Evolutionary conservation across 148 eudicot species (phyloP).

Genomic region (Camellia granthamiana): DNA sequence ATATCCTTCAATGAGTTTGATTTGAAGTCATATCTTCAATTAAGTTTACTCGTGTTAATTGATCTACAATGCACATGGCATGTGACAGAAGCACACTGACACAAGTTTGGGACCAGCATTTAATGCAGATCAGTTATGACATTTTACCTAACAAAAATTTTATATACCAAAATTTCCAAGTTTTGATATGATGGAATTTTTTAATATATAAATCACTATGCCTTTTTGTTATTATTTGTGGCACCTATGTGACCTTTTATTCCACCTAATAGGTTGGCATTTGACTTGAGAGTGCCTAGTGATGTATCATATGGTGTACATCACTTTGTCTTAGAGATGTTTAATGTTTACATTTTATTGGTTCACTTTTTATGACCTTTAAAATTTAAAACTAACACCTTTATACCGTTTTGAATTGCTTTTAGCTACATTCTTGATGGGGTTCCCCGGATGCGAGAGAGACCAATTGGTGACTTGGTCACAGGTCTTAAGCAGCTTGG

Average conservation of each 20-base stretch:
- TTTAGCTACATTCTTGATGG: conserved; percentile 91
- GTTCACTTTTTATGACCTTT: too few species aligned
- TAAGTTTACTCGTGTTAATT: background rate
- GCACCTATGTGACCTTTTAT: background rate
- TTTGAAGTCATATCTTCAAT: background rate
- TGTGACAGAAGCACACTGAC: background rate
- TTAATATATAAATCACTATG: too few species aligned
- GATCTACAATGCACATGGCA: background rate
- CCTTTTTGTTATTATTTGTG: too few species aligned
- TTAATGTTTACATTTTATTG: background rate
- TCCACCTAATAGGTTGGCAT: background rate
- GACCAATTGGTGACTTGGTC: conserved; percentile 95
- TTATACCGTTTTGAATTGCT: background rate
- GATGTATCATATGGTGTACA: background rate
- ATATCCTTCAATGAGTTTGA: background rate
- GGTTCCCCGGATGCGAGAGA: conserved; percentile 98
- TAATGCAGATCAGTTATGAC: background rate
- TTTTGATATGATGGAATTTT: background rate
- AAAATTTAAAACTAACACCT: background rate
- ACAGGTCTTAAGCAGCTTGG: conserved; percentile 94
- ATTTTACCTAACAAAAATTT: background rate
- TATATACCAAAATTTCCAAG: background rate
- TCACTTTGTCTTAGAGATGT: background rate
- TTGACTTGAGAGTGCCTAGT: background rate
- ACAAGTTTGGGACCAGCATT: background rate